Evolutionary conservation across 345 rosid species (phyloP).

Genomic region (Mercurialis annua): DNA sequence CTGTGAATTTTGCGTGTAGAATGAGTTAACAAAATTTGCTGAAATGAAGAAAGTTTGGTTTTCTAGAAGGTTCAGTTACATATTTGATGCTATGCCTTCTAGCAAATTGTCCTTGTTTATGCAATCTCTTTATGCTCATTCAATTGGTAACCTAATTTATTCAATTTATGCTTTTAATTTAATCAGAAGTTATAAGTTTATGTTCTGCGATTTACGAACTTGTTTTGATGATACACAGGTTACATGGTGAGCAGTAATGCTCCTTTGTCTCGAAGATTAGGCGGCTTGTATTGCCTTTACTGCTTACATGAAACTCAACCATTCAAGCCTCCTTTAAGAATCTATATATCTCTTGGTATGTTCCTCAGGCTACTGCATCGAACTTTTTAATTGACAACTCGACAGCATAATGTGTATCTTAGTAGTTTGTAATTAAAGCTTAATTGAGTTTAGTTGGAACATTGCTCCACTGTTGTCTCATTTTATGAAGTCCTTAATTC

Average conservation of each 20-base stretch:
- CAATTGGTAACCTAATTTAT: conserved; percentile 36
- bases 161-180: background rate
- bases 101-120: conserved; percentile 49
- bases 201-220: background rate
- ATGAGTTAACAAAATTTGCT: conserved; percentile 38
- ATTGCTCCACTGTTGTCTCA: background rate
- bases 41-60: conserved; percentile 70
- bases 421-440: too few relatives aligned
- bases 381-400: background rate
- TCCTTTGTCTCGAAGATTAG: conserved; percentile 64
- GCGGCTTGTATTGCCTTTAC: conserved; percentile 87
- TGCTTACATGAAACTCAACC: conserved; percentile 85
- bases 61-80: conserved; percentile 52
- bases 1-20: conserved; percentile 26
- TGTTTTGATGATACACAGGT: conserved; percentile 45
- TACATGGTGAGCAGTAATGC: conserved; percentile 40
- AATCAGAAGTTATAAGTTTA: background rate
- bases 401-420: too few relatives aligned
- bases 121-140: conserved; percentile 66
- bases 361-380: background rate
- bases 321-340: conserved; percentile 66
- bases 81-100: conserved; percentile 53
- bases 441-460: too few relatives aligned
- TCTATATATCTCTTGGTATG: conserved; percentile 74
- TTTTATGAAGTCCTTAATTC: background rate